Evolutionary conservation across 306 rosid genomes (phyloP), one percentile per base, ranked within the genome.

Genomic region (Vicia faba): DNA sequence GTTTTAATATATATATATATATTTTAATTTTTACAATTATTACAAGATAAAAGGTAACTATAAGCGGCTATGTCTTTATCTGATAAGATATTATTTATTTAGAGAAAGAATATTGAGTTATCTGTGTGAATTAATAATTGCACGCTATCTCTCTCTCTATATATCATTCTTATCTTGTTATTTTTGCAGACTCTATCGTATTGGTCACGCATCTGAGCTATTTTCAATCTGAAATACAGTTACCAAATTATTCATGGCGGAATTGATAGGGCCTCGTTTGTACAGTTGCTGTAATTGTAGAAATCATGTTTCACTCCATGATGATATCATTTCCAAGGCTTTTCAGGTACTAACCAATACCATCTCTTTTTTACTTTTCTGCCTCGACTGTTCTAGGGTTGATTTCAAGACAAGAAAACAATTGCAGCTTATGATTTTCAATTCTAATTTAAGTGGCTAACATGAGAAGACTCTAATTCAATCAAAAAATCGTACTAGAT

Each of bases 281-380:
- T 93, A 93, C 81, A 83, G 97, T 75, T 93, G 97, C 69, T 88
- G 91, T 70, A 93, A 93, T 83, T 93, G 99, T 74, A 77, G 97
- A 79, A 93, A 88, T 82, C 99, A 86, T 71, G 96, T 93, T 65
- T 83, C 99, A 7, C 83, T 89, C 72, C 99, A 93, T 15, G 97
- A 93, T 82, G 99, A 93, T 86, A 88, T 93, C 3, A 88, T 93
- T 79, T 93, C 99, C 23, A 93, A 93, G 83, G 91, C 99, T 78
- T 93, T 93, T 81, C 97, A 93, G 87, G 99, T 89, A 49, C 26
- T 8, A 1, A 14, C 18, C 0, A n/a, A 0, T 5, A 40, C 13
- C 18, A 5, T 45, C 16, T 45, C 4, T 7, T 44, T n/a, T 44
- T 44, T 13, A n/a, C 8, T 38, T 38, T 39, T 39, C 2, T 39